Conservation (phyloP, 441 rosid species). For the Breynia disticha region DNA sequence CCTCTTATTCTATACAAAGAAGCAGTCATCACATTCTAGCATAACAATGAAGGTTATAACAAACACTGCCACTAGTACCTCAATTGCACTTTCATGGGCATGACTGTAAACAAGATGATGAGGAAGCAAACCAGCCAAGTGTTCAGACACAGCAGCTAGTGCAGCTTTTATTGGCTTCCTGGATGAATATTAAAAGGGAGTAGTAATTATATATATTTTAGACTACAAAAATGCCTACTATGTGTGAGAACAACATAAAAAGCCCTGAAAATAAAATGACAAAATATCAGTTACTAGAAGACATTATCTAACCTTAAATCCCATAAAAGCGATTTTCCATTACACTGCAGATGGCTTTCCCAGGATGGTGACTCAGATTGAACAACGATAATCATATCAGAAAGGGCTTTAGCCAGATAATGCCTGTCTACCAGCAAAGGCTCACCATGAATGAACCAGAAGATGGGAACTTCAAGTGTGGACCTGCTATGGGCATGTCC, state of each 20-base stretch:
- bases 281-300: conserved; percentile 5
- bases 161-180: conserved; percentile 94
- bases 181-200: neutral
- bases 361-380: conserved; percentile 94
- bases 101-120: conserved; percentile 95
- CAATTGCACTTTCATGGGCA: conserved; percentile 93
- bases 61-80: conserved; percentile 40
- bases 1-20: too few species aligned
- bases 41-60: neutral
- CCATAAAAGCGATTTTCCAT: conserved; percentile 88
- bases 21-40: neutral
- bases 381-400: conserved; percentile 87
- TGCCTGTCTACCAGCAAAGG: conserved; percentile 88
- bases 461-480: conserved; percentile 89
- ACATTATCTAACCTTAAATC: conserved; percentile 60
- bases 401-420: conserved; percentile 92
- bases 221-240: too few species aligned
- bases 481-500: conserved; percentile 88
- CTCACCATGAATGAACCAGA: conserved; percentile 91
- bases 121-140: conserved; percentile 95
- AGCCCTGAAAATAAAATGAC: conserved; percentile 3
- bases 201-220: neutral
- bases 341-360: conserved; percentile 99
- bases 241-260: neutral
- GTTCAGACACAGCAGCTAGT: conserved; percentile 87